These are phyloP conservation scores for Termitomyces sp. DNA, from an alignment of 768 basidiomycete genomes.

Conservation along the genomic window DNA sequence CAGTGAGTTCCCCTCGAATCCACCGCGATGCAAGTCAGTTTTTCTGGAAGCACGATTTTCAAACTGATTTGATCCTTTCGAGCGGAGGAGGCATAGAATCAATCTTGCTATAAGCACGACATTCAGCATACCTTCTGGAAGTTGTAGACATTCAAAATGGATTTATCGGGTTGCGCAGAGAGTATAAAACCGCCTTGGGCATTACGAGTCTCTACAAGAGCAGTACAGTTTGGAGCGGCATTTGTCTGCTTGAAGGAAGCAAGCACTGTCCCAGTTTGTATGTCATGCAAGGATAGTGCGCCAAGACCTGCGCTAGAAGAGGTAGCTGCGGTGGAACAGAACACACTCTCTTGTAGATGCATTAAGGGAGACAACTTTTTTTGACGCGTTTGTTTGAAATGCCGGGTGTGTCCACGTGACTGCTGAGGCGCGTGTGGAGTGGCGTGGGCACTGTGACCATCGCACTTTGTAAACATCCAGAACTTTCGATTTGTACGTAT, in stretches of 20 bases:
- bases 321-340: slow-evolving; percentile 56
- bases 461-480: slow-evolving; percentile 14
- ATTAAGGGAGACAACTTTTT: slow-evolving; percentile 25
- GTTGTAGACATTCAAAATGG: slow-evolving; percentile 83
- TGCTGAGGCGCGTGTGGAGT: background rate
- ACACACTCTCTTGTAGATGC: slow-evolving; percentile 63
- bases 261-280: slow-evolving; percentile 67
- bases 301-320: slow-evolving; percentile 47
- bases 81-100: background rate
- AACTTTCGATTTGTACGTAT: slow-evolving; percentile 18
- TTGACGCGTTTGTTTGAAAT: slow-evolving; percentile 5
- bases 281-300: slow-evolving; percentile 71
- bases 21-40: slow-evolving; percentile 72
- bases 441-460: background rate
- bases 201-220: slow-evolving; percentile 58
- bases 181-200: slow-evolving; percentile 82
- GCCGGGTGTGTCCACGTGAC: slow-evolving; percentile 14
- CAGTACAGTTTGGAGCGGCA: slow-evolving; percentile 58
- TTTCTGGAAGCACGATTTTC: slow-evolving; percentile 88
- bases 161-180: slow-evolving; percentile 83
- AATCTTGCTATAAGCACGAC: slow-evolving; percentile 9
- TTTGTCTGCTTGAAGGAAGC: slow-evolving; percentile 89
- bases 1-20: slow-evolving; percentile 72
- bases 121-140: slow-evolving; percentile 74
- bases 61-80: slow-evolving; percentile 81